Evolutionary conservation across 129 eudicot species (phyloP).

Genomic region (Centaurea solstitialis): DNA sequence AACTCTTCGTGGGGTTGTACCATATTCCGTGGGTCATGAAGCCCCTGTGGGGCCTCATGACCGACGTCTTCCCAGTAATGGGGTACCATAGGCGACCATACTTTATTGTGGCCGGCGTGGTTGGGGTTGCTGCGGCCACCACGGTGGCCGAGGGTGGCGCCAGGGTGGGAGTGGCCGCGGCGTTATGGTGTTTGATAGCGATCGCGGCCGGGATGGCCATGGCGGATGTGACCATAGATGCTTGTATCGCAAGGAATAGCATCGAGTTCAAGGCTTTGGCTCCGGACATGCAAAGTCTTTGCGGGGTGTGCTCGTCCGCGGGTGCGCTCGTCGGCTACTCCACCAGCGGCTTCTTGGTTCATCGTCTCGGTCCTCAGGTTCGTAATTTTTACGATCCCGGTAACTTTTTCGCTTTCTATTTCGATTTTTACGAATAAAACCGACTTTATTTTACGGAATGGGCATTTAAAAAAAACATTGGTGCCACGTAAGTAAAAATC

Average conservation of each 20-base stretch:
- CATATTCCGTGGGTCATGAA: constrained; percentile 62
- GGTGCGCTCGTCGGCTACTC: constrained; percentile 65
- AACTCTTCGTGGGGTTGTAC: constrained; percentile 48
- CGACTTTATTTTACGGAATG: no score
- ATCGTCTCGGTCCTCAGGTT: constrained; percentile 68
- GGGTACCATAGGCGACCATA: constrained; percentile 62
- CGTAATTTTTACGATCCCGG: background rate
- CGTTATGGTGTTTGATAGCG: constrained; percentile 51
- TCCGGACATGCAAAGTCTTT: constrained; percentile 60
- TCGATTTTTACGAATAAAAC: background rate
- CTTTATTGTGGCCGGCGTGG: constrained; percentile 44
- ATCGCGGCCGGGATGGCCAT: constrained; percentile 54
- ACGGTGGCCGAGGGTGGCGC: constrained; percentile 30
- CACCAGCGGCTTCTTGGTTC: constrained; percentile 61
- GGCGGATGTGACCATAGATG: constrained; percentile 68
- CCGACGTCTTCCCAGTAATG: constrained; percentile 54
- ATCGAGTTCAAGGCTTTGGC: constrained; percentile 53
- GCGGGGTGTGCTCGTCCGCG: constrained; percentile 51
- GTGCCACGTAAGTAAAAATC: no score
- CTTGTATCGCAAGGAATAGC: constrained; percentile 64
- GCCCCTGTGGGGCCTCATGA: constrained; percentile 68
- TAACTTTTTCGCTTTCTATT: background rate
- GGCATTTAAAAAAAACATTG: no score
- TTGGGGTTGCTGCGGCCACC: constrained; percentile 48
- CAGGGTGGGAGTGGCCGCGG: constrained; percentile 36